phyloP scores from a whole-genome alignment of 2,329 filamentous ascomycete genomes.

The Microcera coccophila region DNA sequence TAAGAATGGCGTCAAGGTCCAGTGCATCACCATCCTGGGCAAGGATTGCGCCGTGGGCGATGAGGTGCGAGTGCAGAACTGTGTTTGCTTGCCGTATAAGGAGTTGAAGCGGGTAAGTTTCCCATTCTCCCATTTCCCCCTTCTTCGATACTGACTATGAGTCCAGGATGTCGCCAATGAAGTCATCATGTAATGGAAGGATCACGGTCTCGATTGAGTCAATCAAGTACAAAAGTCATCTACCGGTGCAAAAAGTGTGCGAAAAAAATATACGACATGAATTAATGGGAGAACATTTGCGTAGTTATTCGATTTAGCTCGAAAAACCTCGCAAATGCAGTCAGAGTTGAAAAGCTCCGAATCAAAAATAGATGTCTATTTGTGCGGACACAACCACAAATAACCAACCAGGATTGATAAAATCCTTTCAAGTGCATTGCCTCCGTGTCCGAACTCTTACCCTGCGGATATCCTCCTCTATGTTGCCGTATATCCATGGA shows the following conservation, averaged over 20 bases:
- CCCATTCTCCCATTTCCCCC: neutral
- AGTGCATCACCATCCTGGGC: slow-evolving; percentile 94
- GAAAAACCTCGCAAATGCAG: neutral
- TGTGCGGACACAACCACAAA: neutral
- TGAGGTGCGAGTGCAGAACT: slow-evolving; percentile 95
- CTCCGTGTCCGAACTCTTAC: no score
- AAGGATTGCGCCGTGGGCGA: slow-evolving; percentile 95
- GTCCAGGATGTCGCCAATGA: slow-evolving; percentile 76
- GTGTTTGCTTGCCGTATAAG: slow-evolving; percentile 95
- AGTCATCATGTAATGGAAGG: slow-evolving; percentile 74
- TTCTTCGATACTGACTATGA: slow-evolving; percentile 23
- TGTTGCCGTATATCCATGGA: no score
- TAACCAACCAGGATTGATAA: no score
- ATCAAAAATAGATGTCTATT: neutral
- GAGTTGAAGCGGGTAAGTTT: slow-evolving; percentile 85
- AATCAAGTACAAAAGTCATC: neutral
- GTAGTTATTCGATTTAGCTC: neutral
- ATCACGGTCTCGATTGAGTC: no score
- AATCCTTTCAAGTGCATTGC: no score
- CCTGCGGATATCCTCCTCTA: no score
- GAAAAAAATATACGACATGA: neutral
- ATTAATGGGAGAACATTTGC: neutral
- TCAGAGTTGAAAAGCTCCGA: no score
- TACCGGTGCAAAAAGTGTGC: neutral
- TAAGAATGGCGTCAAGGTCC: slow-evolving; percentile 97